Conservation (phyloP, 1,284 basidiomycete species). For the Cryptococcus sp. region DNA sequence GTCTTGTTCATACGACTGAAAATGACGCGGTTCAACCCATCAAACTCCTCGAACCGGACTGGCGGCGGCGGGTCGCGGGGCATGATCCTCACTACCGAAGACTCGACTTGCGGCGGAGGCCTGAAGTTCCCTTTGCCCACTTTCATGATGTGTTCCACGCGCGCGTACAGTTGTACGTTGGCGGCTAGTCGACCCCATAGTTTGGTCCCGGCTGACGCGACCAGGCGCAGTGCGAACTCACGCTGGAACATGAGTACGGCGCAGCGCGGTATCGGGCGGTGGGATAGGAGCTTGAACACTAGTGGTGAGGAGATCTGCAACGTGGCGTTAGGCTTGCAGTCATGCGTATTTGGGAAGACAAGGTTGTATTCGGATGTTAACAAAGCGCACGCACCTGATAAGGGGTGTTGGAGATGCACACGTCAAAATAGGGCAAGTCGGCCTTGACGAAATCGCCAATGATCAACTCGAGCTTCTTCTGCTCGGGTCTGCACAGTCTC, state of each 20-base stretch:
- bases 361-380: background rate
- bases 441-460: slow-evolving; percentile 98
- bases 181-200: slow-evolving; percentile 95
- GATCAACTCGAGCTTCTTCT: slow-evolving; percentile 89
- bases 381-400: slow-evolving; percentile 67
- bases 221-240: slow-evolving; percentile 91
- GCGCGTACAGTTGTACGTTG: slow-evolving; percentile 94
- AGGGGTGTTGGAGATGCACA: slow-evolving; percentile 98
- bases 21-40: slow-evolving; percentile 87
- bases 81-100: slow-evolving; percentile 84
- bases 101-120: slow-evolving; percentile 93
- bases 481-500: slow-evolving; percentile 70
- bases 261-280: slow-evolving; percentile 88
- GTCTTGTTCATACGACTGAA: slow-evolving; percentile 92
- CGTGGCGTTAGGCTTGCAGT: background rate
- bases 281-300: slow-evolving; percentile 94
- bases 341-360: background rate
- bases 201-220: slow-evolving; percentile 79
- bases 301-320: slow-evolving; percentile 88
- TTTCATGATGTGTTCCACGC: slow-evolving; percentile 95
- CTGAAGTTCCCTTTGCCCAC: slow-evolving; percentile 96
- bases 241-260: slow-evolving; percentile 99
- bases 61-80: slow-evolving; percentile 95
- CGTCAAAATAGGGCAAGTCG: slow-evolving; percentile 95
- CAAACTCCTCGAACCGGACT: slow-evolving; percentile 95